These are phyloP conservation scores for Ceriops decandra DNA, from an alignment of 345 rosid species.

Conservation along the genomic window DNA sequence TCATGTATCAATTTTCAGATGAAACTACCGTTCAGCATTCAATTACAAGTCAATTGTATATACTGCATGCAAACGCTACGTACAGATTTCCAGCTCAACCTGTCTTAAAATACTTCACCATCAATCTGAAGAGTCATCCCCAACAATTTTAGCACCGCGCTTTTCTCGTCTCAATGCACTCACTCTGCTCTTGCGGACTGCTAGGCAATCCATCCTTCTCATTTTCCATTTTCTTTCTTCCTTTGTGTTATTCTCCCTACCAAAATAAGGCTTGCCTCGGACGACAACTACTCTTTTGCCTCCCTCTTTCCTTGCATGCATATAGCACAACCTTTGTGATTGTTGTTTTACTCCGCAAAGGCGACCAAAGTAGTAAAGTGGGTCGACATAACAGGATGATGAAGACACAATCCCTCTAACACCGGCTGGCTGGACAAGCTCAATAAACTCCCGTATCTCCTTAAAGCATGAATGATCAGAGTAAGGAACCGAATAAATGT, in stretches of 20 bases:
- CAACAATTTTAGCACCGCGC: conserved; percentile 41
- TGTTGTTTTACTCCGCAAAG: conserved; percentile 42
- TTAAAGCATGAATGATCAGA: conserved; percentile 70
- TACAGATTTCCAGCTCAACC: not conserved
- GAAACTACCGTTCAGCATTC: not conserved
- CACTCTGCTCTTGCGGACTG: conserved; percentile 25
- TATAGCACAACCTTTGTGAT: conserved; percentile 19
- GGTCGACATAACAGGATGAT: conserved; percentile 58
- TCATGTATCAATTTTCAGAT: not conserved
- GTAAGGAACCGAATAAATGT: conserved; percentile 58
- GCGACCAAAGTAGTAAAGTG: conserved; percentile 59
- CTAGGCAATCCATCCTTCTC: not conserved
- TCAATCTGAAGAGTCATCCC: conserved; percentile 20
- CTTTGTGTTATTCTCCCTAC: conserved; percentile 9
- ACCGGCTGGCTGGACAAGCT: conserved; percentile 56
- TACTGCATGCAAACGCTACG: not conserved
- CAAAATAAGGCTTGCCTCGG: conserved; percentile 21
- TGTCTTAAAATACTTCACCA: not conserved
- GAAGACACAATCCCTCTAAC: conserved; percentile 67
- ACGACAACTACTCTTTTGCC: conserved; percentile 16
- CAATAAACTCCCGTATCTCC: conserved; percentile 62
- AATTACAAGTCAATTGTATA: no score
- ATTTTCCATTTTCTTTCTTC: conserved; percentile 24
- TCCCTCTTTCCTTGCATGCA: conserved; percentile 21
- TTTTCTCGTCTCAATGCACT: conserved; percentile 26